Percentiles rank a stretch among this genome's conserved stretches.
phyloP scores from a whole-genome alignment of 1,139 yeast species.

The Wickerhamomyces sp. region DNA sequence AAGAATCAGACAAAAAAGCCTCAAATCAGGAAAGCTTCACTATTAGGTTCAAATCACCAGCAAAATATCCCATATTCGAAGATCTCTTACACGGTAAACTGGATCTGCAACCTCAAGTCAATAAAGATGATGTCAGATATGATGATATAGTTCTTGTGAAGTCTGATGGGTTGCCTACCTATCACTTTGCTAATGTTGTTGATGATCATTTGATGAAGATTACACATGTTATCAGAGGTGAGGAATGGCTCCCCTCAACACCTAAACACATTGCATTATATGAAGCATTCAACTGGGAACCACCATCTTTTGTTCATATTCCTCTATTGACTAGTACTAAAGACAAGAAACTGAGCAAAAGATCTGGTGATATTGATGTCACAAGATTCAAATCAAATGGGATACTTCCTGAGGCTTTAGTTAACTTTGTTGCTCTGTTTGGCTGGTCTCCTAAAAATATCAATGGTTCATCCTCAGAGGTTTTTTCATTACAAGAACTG shows the following conservation, averaged over 20 bases:
- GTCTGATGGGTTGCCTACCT: slow-evolving; percentile 92
- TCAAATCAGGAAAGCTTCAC: slow-evolving; percentile 36
- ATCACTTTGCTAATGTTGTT: slow-evolving; percentile 92
- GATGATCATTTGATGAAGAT: slow-evolving; percentile 93
- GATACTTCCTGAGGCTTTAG: slow-evolving; percentile 77
- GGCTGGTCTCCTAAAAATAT: slow-evolving; percentile 80
- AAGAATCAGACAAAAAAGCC: slow-evolving; percentile 36
- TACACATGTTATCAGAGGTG: slow-evolving; percentile 94
- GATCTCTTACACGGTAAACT: slow-evolving; percentile 78
- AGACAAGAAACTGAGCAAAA: slow-evolving; percentile 81
- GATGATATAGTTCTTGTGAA: slow-evolving; percentile 90
- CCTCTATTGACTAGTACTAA: slow-evolving; percentile 73
- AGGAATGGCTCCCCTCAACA: slow-evolving; percentile 95
- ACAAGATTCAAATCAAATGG: slow-evolving; percentile 56
- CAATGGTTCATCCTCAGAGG: slow-evolving; percentile 56
- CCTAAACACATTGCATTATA: slow-evolving; percentile 91
- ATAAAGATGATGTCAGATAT: slow-evolving; percentile 63
- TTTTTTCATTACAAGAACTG: slow-evolving; percentile 52
- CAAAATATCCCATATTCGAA: slow-evolving; percentile 54
- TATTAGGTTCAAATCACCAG: slow-evolving; percentile 68
- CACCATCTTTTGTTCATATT: slow-evolving; percentile 82
- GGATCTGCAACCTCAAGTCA: slow-evolving; percentile 76
- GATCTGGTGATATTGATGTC: slow-evolving; percentile 79
- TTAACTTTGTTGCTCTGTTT: slow-evolving; percentile 82
- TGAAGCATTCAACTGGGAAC: slow-evolving; percentile 79